These are phyloP conservation scores for Didymella glomerata DNA, from an alignment of 2,329 filamentous ascomycete genomes.

Conservation along the genomic window DNA sequence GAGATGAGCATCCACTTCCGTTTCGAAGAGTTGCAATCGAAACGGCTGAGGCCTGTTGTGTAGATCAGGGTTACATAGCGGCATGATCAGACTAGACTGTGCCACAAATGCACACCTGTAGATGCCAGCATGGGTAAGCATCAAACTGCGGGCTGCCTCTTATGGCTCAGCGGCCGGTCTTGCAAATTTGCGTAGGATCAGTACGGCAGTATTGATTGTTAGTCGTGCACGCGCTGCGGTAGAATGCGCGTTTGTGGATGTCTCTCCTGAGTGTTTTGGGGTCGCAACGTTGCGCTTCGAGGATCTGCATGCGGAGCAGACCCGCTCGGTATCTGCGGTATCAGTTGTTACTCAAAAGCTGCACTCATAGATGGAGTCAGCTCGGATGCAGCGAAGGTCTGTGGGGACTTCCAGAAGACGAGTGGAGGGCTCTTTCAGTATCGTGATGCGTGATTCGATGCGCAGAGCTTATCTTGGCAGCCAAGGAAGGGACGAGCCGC, in stretches of 20 bases:
- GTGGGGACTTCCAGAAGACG: conserved; percentile 15
- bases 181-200: conserved; percentile 2
- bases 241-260: not conserved
- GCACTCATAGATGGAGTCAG: conserved; percentile 23
- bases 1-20: not conserved
- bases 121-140: not conserved
- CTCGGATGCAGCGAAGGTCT: conserved; percentile 26
- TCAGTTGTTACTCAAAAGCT: conserved; percentile 26
- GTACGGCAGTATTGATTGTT: not conserved
- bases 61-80: conserved; percentile 13
- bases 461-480: conserved; percentile 25
- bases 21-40: not conserved
- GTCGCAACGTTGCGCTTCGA: conserved; percentile 1
- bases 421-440: conserved; percentile 5
- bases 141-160: conserved; percentile 1
- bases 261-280: not conserved
- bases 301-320: conserved; percentile 5
- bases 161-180: not conserved
- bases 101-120: conserved; percentile 2
- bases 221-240: not conserved
- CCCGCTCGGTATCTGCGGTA: conserved; percentile 20
- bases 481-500: conserved; percentile 41
- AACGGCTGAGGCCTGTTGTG: not conserved
- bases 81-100: not conserved
- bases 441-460: conserved; percentile 17